Evolutionary conservation across 129 eudicot species (phyloP).

Genomic region (Gnaphalium uliginosum): DNA sequence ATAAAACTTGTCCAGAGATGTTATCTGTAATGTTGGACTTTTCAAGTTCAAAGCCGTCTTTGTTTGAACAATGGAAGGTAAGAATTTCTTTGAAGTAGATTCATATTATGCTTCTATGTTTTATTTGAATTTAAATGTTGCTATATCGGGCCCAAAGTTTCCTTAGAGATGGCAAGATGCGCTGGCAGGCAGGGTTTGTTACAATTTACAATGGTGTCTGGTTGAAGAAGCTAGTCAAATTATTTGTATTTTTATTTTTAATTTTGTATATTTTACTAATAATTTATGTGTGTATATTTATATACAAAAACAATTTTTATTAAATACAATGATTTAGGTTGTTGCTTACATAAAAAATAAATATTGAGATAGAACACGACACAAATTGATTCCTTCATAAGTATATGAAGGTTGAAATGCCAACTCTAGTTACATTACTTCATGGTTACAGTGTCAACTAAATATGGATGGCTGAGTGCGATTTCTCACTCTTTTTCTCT

Average conservation of each 20-base stretch:
- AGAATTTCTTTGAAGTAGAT: not conserved
- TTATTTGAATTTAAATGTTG: not conserved
- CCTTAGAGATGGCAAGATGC: not conserved
- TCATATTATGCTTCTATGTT: not conserved
- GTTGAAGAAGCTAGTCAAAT: not conserved
- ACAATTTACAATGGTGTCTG: not conserved
- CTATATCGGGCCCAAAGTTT: not conserved
- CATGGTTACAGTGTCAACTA: conserved; percentile 3
- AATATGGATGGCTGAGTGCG: conserved; percentile 1
- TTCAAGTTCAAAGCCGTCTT: conserved; percentile 46
- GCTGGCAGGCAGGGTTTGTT: not conserved
- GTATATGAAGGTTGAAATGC: not conserved
- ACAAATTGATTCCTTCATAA: not conserved
- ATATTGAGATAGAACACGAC: not conserved
- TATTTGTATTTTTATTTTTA: too few relatives aligned
- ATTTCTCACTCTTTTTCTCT: conserved; percentile 10
- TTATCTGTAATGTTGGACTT: conserved; percentile 62
- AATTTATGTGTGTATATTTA: too few relatives aligned
- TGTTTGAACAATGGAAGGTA: conserved; percentile 76
- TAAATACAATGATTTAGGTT: not conserved
- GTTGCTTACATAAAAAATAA: not conserved
- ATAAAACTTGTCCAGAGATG: conserved; percentile 69
- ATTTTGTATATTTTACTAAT: too few relatives aligned
- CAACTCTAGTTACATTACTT: not conserved
- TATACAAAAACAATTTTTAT: not conserved